phyloP scores from a whole-genome alignment of 1,284 basidiomycete species.

The Melampsora americana region DNA sequence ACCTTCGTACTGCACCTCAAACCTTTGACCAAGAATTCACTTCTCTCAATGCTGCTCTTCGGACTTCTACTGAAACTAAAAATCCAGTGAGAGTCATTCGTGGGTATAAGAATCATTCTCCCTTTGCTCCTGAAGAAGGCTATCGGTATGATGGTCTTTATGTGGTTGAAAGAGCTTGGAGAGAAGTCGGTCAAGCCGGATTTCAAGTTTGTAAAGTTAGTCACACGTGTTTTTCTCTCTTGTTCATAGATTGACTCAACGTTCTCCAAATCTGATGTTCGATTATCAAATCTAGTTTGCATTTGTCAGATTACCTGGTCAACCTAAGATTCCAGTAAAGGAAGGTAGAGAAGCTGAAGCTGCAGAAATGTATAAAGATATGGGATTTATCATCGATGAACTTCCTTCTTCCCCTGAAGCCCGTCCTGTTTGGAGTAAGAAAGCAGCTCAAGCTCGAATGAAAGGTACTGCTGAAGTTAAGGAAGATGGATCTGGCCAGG shows the following conservation, averaged over 20 bases:
- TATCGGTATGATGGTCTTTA: conserved; percentile 84
- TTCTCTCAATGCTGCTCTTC: conserved; percentile 66
- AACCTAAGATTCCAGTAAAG: conserved; percentile 38
- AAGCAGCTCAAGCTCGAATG: too few species aligned
- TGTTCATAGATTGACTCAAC: background rate
- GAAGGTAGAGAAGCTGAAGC: conserved; percentile 21
- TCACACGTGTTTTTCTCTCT: background rate
- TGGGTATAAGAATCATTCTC: conserved; percentile 69
- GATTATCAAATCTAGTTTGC: conserved; percentile 4
- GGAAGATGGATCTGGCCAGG: too few species aligned
- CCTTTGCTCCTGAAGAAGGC: conserved; percentile 53
- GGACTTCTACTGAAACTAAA: conserved; percentile 65
- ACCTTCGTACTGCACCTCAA: conserved; percentile 80
- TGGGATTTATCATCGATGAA: conserved; percentile 21
- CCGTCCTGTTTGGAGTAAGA: conserved; percentile 3
- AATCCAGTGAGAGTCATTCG: conserved; percentile 77
- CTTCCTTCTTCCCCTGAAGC: background rate
- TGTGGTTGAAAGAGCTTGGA: conserved; percentile 59
- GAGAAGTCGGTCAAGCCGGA: conserved; percentile 64
- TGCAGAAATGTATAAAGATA: conserved; percentile 16
- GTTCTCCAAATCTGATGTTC: too few species aligned
- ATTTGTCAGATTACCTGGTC: conserved; percentile 36
- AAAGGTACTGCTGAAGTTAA: too few species aligned
- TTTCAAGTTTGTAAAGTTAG: conserved; percentile 68
- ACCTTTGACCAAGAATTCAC: conserved; percentile 74